Evolutionary conservation across 805 yeast species (phyloP), one percentile per base, ranked within the genome.

Genomic region (Kazachstania bromeliacearum): DNA sequence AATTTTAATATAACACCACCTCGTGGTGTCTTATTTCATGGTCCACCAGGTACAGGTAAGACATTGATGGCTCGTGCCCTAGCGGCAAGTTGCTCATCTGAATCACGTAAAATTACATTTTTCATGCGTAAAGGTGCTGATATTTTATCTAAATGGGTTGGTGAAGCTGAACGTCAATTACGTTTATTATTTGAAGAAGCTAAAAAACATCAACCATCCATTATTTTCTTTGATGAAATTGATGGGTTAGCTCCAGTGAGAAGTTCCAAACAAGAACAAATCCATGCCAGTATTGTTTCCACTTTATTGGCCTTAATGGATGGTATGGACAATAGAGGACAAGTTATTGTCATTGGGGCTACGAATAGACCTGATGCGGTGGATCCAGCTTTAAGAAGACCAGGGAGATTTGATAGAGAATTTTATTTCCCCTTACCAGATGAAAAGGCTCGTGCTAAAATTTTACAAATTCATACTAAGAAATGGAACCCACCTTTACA

Each of bases 41-140:
- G 98, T 32, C 98, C 98, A 4, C 98, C 98, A 3, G 98, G 98
- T 45, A 92, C 98, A 0, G 98, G 98, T 70, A 92, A 92, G 57
- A 92, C 98, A 0, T 70, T 92, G 35, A 85, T 92, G 95, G 98
- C 98, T 0, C 66, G 98, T 41, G 98, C 98, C 0, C 65, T 92
- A 35, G 98, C 98, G 2, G 92, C 97, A 0, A 83, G 94, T 45
- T 87, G 95, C 49, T 83, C 95, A 0, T 75, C 94, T 0, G 78
- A 83, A 13, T 78, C 79, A 10, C 68, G 80, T 42, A 89, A 92
- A 47, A 87, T 92, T 39, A 87, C 98, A 0, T 92, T 92, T 53
- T 92, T 87, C 61, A 92, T 92, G 98, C 67, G 99, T 43, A 92
- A 92, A 57, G 99, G 98, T 45, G 97, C 98, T 0, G 98, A 92